A percentile compares a stretch with the other conserved stretches of the same genome.
Evolutionary conservation across 805 yeast species (phyloP).

Genomic region (Candida argentea): DNA sequence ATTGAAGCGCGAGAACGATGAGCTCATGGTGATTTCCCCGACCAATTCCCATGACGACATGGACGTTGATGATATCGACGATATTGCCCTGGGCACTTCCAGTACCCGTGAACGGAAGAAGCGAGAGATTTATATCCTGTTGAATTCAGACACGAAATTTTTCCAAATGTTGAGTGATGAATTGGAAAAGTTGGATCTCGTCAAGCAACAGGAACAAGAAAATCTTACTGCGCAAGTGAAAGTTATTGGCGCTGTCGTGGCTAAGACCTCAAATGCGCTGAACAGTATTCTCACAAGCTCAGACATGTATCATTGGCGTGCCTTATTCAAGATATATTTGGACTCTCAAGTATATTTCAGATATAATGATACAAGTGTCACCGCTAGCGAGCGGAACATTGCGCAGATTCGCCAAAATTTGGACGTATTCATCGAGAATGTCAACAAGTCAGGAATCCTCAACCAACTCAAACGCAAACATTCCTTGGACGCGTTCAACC

Average conservation of each 20-base stretch:
- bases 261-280: slow-evolving; percentile 21
- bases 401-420: slow-evolving; percentile 38
- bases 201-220: slow-evolving; percentile 33
- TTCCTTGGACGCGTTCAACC: slow-evolving; percentile 34
- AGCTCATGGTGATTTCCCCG: slow-evolving; percentile 19
- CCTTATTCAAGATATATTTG: slow-evolving; percentile 52
- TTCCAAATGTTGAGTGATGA: slow-evolving; percentile 50
- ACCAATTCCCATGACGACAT: slow-evolving; percentile 5
- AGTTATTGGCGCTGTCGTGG: slow-evolving; percentile 28
- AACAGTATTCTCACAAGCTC: slow-evolving; percentile 13
- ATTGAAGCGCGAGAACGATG: slow-evolving; percentile 18
- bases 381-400: slow-evolving; percentile 35
- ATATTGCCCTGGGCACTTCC: neutral
- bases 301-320: slow-evolving; percentile 64
- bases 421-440: slow-evolving; percentile 27
- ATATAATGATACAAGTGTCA: slow-evolving; percentile 30
- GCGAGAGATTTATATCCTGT: slow-evolving; percentile 30
- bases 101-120: slow-evolving; percentile 5
- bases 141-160: slow-evolving; percentile 49
- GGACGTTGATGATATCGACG: neutral
- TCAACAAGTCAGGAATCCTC: slow-evolving; percentile 26
- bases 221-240: slow-evolving; percentile 35
- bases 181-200: slow-evolving; percentile 36
- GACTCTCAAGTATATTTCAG: slow-evolving; percentile 59
- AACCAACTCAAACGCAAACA: slow-evolving; percentile 36